Base-by-base conservation (phyloP, 2,329 filamentous ascomycete species). In the Mycosphaerella sp. region DNA sequence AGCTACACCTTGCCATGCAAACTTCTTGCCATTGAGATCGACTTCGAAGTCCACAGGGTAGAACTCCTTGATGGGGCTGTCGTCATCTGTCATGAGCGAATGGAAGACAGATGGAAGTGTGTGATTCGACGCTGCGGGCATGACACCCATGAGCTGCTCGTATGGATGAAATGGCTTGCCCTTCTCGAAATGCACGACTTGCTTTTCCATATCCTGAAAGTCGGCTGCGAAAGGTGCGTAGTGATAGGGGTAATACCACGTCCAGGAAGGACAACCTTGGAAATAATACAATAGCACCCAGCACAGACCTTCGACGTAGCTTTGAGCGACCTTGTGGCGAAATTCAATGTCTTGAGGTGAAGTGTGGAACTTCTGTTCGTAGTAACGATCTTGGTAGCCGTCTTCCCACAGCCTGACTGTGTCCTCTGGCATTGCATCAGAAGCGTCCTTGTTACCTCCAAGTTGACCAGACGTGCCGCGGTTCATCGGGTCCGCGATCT, bases 231-330 rank as follows among this genome's bases (percentile, higher is more conserved):
- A 98, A 3, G 95, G 93, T 1, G 93, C 95, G 69, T 98, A 98
- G 69, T 98, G 93, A 67, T 97, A 95, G 0, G 93, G 93, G 67
- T 96, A 98, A 70, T 93, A 98, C 93, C 93, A 98, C 49, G 92
- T 95, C 93, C 95, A 98, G 0, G 90, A 96, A 21, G 93, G 90
- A 65, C 93, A 98, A 26, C 93, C 93, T 72, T 98, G 93, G 71
- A 96, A 95, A 70, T 98, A 98, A 73, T 98, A 98, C 36, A 91
- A 78, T 48, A 98, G 76, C 39, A 98, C 93, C 93, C 95, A 98
- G 21, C 87, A 87, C 8, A 98, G 80, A 36, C 93, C 93, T 75
- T 97, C 90, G 10, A 92, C 90, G 69, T 98, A 98, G n/a, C 88
- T 83, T 51, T 83, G 82, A 36, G 87, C 93, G 53, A 98, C 95